phyloP scores from a whole-genome alignment of 805 yeast species.

The Ascoidea asiatica region DNA sequence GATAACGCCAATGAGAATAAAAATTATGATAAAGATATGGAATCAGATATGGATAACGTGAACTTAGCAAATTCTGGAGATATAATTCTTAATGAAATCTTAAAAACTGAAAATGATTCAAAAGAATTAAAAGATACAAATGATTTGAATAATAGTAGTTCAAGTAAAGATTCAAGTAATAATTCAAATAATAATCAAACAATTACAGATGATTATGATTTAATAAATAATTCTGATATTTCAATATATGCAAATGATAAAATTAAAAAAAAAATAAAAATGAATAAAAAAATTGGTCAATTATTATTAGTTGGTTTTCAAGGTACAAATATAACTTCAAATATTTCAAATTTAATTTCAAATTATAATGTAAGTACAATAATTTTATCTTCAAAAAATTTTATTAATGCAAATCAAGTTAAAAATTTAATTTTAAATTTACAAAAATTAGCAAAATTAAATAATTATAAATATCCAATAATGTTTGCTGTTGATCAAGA shows the following conservation, averaged over 20 bases:
- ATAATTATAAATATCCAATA: slow-evolving; percentile 37
- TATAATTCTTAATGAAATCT: too few relatives aligned
- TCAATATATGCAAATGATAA: background rate
- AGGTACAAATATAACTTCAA: slow-evolving; percentile 38
- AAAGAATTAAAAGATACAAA: too few relatives aligned
- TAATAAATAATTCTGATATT: background rate
- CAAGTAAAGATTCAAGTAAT: too few relatives aligned
- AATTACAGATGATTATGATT: too few relatives aligned
- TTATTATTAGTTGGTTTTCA: slow-evolving; percentile 47
- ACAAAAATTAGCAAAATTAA: slow-evolving; percentile 38
- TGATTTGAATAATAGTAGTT: too few relatives aligned
- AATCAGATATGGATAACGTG: too few relatives aligned
- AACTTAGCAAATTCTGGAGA: too few relatives aligned
- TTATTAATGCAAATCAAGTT: slow-evolving; percentile 34
- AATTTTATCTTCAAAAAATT: slow-evolving; percentile 38
- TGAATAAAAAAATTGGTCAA: slow-evolving; percentile 34
- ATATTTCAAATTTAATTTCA: slow-evolving; percentile 36
- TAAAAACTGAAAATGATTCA: too few relatives aligned
- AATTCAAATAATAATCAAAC: too few relatives aligned
- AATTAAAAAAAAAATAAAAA: too few relatives aligned
- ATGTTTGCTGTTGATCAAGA: slow-evolving; percentile 50
- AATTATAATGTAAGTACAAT: slow-evolving; percentile 37
- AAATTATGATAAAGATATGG: too few relatives aligned
- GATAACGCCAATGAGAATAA: background rate
- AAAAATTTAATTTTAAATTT: slow-evolving; percentile 35